A percentile compares a stretch with the other conserved stretches of the same genome.
Evolutionary conservation across 371 early-diverging fungal species (phyloP).

Genomic region (Circinella minor): DNA sequence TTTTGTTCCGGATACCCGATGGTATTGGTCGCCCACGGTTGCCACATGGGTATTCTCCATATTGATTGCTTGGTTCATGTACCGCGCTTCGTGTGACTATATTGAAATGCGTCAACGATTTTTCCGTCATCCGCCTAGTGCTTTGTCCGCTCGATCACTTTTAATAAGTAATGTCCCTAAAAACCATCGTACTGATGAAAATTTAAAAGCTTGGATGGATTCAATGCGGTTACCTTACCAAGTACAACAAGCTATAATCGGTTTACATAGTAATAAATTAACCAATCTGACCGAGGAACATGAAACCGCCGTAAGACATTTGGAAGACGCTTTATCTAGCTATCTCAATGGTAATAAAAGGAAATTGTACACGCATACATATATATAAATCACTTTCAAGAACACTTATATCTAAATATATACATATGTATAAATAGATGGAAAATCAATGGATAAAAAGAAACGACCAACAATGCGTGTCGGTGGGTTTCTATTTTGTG

Average conservation of each 20-base stretch:
- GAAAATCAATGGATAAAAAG: slow-evolving; percentile 39
- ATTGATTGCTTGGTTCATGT: slow-evolving; percentile 56
- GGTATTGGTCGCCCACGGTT: slow-evolving; percentile 71
- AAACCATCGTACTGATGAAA: slow-evolving; percentile 57
- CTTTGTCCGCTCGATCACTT: slow-evolving; percentile 65
- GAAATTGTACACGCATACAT: too few relatives aligned
- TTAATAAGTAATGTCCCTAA: slow-evolving; percentile 74
- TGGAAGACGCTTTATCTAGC: slow-evolving; percentile 73
- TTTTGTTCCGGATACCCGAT: slow-evolving; percentile 26
- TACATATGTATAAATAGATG: slow-evolving; percentile 32
- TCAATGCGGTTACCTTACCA: slow-evolving; percentile 45
- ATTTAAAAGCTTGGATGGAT: slow-evolving; percentile 59
- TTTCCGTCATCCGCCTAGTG: slow-evolving; percentile 63
- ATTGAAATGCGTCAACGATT: slow-evolving; percentile 62
- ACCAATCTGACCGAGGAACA: slow-evolving; percentile 74
- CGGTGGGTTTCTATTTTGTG: slow-evolving; percentile 42
- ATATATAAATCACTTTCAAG: too few relatives aligned
- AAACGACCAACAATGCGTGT: slow-evolving; percentile 59
- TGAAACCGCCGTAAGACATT: slow-evolving; percentile 61
- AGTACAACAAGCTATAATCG: slow-evolving; percentile 71
- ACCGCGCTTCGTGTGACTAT: slow-evolving; percentile 64
- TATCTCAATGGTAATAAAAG: slow-evolving; percentile 56
- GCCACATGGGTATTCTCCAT: slow-evolving; percentile 67
- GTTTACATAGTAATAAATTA: slow-evolving; percentile 71
- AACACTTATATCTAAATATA: not conserved